Conservation (phyloP, 202 grass and related monocot species). For the Dendrocalamus latiflorus region DNA sequence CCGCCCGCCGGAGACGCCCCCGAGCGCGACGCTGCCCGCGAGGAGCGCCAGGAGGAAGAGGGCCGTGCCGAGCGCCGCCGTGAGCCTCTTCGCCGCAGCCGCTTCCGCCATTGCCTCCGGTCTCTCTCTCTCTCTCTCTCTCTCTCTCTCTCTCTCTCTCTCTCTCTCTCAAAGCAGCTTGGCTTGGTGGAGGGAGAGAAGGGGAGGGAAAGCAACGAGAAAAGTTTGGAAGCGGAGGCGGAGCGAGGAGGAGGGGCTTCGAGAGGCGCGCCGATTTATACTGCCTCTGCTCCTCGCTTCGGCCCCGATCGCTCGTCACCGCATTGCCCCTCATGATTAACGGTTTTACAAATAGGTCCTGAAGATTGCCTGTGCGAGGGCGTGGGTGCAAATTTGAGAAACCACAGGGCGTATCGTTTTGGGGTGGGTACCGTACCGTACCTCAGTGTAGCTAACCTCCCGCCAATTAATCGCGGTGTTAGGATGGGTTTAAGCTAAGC, state of each 20-base stretch:
- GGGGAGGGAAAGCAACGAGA: not conserved
- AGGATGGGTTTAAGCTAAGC: too few species aligned
- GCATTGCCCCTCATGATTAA: not conserved
- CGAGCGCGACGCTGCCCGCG: not conserved
- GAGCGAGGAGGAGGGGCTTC: not conserved
- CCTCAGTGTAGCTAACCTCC: too few species aligned
- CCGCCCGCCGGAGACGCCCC: not conserved
- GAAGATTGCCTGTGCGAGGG: rapidly evolving
- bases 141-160: too few species aligned
- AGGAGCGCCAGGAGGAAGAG: not conserved
- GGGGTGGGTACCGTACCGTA: too few species aligned
- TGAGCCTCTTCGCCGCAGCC: not conserved
- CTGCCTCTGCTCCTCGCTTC: not conserved
- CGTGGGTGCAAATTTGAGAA: not conserved
- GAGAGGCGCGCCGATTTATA: conserved; percentile 49
- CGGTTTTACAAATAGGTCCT: rapidly evolving
- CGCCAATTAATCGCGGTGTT: too few species aligned
- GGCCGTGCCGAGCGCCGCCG: conserved; percentile 1
- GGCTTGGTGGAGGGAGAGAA: not conserved
- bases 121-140: too few species aligned
- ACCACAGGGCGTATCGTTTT: too few species aligned
- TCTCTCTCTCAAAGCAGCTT: not conserved
- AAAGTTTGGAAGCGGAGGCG: not conserved
- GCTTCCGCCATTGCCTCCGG: conserved; percentile 15
- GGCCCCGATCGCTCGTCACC: not conserved